Conservation (phyloP, 768 basidiomycete genomes). For the Pleurotus ostreatus region DNA sequence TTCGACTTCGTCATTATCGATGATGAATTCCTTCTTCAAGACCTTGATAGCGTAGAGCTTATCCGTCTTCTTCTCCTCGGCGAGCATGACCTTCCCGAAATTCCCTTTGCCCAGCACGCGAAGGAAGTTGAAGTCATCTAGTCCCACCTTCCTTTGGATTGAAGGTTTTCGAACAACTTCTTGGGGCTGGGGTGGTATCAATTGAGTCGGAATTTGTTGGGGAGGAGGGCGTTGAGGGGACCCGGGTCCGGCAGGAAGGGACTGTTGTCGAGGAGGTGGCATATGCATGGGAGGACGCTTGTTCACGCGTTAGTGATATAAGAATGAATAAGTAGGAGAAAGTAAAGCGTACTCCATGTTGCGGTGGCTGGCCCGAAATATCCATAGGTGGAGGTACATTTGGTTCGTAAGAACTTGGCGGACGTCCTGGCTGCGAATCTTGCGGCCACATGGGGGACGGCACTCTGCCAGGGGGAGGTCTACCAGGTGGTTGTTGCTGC, state of each 20-base stretch:
- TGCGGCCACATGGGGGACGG: conserved; percentile 44
- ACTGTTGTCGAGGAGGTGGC: conserved; percentile 16
- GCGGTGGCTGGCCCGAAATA: not conserved
- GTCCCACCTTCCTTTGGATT: conserved; percentile 82
- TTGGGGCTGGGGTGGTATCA: conserved; percentile 28
- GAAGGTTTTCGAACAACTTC: conserved; percentile 39
- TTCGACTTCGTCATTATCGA: conserved; percentile 99
- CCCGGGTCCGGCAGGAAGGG: not conserved
- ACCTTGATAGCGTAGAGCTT: conserved; percentile 98
- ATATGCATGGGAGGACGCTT: conserved; percentile 18
- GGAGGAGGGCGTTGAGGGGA: conserved; percentile 19
- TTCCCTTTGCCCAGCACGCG: conserved; percentile 99
- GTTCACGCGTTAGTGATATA: conserved; percentile 12
- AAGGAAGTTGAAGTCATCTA: conserved; percentile 99
- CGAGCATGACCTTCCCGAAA: conserved; percentile 99
- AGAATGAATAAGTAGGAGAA: not conserved
- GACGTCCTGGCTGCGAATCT: conserved; percentile 28
- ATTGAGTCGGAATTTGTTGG: conserved; percentile 26
- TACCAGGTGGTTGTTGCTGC: conserved; percentile 27
- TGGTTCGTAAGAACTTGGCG: conserved; percentile 28
- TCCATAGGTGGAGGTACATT: conserved; percentile 10
- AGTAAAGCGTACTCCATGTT: conserved; percentile 1
- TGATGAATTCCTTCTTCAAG: conserved; percentile 99
- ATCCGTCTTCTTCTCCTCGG: conserved; percentile 93
- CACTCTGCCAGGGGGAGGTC: conserved; percentile 40